Evolutionary conservation across 495 filamentous ascomycete species (phyloP).

Genomic region (Penicillium manginii): DNA sequence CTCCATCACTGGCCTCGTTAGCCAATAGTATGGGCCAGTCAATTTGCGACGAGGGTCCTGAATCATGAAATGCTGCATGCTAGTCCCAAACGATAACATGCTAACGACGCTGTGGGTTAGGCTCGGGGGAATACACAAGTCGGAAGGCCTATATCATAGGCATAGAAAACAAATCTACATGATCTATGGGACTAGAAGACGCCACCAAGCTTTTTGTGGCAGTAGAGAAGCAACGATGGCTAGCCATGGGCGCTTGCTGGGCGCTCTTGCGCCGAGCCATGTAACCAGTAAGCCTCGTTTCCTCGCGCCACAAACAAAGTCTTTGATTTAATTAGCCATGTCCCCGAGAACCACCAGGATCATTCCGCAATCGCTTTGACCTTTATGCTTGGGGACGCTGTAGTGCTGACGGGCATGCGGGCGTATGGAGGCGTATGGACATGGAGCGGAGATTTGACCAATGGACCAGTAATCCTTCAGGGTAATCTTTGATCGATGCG

Average conservation of each 20-base stretch:
- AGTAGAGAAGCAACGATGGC: conserved; percentile 18
- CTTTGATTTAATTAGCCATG: neutral
- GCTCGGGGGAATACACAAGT: conserved; percentile 15
- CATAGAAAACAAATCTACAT: neutral
- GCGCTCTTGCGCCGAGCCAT: conserved; percentile 9
- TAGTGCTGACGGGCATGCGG: conserved; percentile 1
- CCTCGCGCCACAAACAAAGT: conserved; percentile 12
- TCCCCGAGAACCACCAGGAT: neutral
- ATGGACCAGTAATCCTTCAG: too few species aligned
- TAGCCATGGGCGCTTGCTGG: conserved; percentile 17
- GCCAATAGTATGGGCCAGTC: conserved; percentile 6
- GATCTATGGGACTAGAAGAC: conserved; percentile 18
- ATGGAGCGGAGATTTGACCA: neutral
- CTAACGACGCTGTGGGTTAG: conserved; percentile 19
- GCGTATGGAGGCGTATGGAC: neutral
- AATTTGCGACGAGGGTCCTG: conserved; percentile 10
- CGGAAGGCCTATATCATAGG: conserved; percentile 14
- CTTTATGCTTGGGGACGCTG: neutral
- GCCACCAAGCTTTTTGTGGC: conserved; percentile 23
- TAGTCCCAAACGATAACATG: conserved; percentile 7
- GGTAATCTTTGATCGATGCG: too few species aligned
- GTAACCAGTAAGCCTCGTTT: conserved; percentile 16
- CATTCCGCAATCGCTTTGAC: conserved; percentile 1
- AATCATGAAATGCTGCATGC: conserved; percentile 14
- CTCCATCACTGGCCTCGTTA: neutral